Percentiles rank a stretch among this genome's conserved stretches.
Conservation (phyloP, 768 basidiomycete genomes). For the Udeniomyces megalosporus region DNA sequence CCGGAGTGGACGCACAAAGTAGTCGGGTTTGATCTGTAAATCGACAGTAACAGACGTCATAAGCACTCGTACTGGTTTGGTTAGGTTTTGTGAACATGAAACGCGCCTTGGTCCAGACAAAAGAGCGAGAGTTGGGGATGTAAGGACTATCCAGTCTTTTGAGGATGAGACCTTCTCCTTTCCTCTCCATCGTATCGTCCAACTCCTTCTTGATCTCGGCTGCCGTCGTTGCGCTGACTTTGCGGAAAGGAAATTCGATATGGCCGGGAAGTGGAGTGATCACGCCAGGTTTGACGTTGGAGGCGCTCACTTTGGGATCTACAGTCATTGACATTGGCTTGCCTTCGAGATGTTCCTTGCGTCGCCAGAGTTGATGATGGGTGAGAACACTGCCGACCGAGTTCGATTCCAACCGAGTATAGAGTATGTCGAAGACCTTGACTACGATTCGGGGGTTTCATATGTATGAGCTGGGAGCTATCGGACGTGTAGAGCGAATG, state of each 20-base stretch:
- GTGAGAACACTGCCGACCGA: conserved; percentile 39
- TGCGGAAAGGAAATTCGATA: conserved; percentile 60
- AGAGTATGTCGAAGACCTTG: conserved; percentile 89
- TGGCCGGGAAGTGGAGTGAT: conserved; percentile 60
- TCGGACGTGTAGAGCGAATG: not conserved
- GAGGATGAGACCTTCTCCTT: conserved; percentile 85
- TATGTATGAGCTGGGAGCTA: no score
- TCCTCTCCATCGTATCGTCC: conserved; percentile 63
- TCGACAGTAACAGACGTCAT: not conserved
- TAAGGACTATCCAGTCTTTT: conserved; percentile 73
- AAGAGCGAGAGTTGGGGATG: conserved; percentile 48
- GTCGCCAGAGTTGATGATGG: conserved; percentile 46
- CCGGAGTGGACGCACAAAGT: conserved; percentile 43
- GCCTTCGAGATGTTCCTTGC: conserved; percentile 58
- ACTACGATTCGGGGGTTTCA: conserved; percentile 36
- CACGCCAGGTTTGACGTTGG: no score
- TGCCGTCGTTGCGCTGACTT: conserved; percentile 49
- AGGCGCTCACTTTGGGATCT: conserved; percentile 28
- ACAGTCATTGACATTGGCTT: not conserved
- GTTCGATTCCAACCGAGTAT: conserved; percentile 41
- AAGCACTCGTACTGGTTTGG: conserved; percentile 64
- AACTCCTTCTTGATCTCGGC: conserved; percentile 66
- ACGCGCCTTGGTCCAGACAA: conserved; percentile 74
- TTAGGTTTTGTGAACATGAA: conserved; percentile 40
- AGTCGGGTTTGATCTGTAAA: conserved; percentile 61